Base-by-base conservation (phyloP, 2,329 filamentous ascomycete species). In the Pestalotiopsis fici region DNA sequence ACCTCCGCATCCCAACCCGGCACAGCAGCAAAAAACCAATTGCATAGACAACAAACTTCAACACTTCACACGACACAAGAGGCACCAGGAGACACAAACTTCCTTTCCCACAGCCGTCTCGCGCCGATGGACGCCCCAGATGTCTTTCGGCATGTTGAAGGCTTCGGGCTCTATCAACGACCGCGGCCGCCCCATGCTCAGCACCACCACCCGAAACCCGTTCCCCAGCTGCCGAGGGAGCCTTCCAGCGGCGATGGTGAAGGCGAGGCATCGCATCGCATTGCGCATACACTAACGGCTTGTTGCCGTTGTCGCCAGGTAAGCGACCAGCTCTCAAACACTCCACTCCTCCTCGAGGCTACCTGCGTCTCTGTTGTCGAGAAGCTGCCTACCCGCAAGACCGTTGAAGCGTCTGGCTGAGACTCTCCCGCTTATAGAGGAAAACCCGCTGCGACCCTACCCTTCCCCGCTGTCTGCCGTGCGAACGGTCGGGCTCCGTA, bases 381-480 rank as follows among this genome's bases (percentile, higher is more conserved):
- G 63, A 21, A 54, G 39, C 60, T 66, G 28, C 31, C 43, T 21
- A 50, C n/a, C 43, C 43, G 43, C 18, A 7, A 7, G 65, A 23
- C 54, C 15, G 35, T 23, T 21, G 56, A 9, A 21, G 21, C 31
- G 15, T 27, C n/a, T 31, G 59, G 23, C 37, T 37, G 37, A 60
- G 56, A 43, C 64, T 50, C 57, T 69, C 61, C 69, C 66, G 61
- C 59, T 61, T 67, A 67, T 76, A 97, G 95, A 91, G 95, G 75
- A 99, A 99, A 85, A 98, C 95, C 47, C 88, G 94, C 84, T 99
- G 96, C 83, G 96, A 98, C 81, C 93, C 96, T 3, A 93, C 93
- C 15, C 88, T 99, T 25, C 96, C 96, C 54, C 92, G 93, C 76
- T 99, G 96, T 80, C 88, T 93, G 21, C 95, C 95, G 25, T 99